Evolutionary conservation across 1,139 yeast genomes (phyloP).

Genomic region (Geotrichum bryndzae): DNA sequence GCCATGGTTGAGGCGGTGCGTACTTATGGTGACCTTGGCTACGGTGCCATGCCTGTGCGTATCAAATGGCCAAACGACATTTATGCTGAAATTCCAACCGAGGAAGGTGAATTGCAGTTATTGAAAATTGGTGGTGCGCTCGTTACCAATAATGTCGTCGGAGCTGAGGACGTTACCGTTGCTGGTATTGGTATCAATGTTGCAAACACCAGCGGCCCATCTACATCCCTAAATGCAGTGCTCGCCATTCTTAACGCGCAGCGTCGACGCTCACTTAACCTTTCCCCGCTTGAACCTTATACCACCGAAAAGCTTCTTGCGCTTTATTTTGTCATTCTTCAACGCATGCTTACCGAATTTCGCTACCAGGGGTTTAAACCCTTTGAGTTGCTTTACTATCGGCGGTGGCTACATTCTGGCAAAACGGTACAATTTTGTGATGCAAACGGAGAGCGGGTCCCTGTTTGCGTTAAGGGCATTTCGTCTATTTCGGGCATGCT

Average conservation of each 20-base stretch:
- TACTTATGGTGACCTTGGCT: conserved; percentile 54
- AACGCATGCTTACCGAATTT: conserved; percentile 55
- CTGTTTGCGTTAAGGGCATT: conserved; percentile 64
- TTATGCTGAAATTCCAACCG: conserved; percentile 62
- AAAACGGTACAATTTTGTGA: conserved; percentile 44
- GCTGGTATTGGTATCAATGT: conserved; percentile 91
- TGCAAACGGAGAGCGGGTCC: conserved; percentile 16
- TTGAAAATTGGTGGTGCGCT: conserved; percentile 80
- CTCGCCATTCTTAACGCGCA: conserved; percentile 47
- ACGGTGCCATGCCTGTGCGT: conserved; percentile 54
- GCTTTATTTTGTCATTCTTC: conserved; percentile 56
- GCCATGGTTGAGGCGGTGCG: conserved; percentile 77
- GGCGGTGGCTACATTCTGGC: conserved; percentile 75
- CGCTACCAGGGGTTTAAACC: conserved; percentile 58
- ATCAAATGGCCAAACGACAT: conserved; percentile 98
- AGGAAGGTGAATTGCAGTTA: conserved; percentile 40
- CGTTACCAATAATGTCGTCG: conserved; percentile 66
- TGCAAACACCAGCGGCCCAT: conserved; percentile 68
- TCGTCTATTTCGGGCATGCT: conserved; percentile 78
- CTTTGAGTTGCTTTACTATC: conserved; percentile 67
- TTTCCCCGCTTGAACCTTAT: conserved; percentile 28
- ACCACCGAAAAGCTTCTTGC: conserved; percentile 65
- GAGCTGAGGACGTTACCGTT: conserved; percentile 49
- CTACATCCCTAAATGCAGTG: conserved; percentile 79
- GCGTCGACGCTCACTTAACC: conserved; percentile 35